Base-by-base conservation (phyloP, 306 rosid species). In the Morella rubra region DNA sequence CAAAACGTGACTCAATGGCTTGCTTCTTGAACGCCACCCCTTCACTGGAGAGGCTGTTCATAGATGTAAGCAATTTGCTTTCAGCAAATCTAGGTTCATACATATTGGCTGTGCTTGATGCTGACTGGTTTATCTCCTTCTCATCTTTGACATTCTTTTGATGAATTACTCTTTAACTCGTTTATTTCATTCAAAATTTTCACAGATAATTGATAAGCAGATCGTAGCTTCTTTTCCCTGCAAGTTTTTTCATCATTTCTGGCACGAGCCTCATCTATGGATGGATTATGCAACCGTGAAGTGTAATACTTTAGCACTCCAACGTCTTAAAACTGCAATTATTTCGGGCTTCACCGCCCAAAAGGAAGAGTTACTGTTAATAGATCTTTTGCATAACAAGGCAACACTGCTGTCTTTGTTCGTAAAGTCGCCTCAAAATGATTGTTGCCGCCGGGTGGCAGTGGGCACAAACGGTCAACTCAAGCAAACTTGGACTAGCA, bases 211-310 rank as follows among this genome's bases (percentile, higher is more conserved):
- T 55, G 4, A 55, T 11, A 19, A 8, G 15, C 61, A 19, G 12
- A 8, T n/a, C n/a, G n/a, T 19, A 55, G 5, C 3, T 55, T 55
- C 7, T 55, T 8, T 19, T 20, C 65, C 65, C 37, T 22, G 65
- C 32, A 37, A 37, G 14, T 11, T 8, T 20, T 58, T 58, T 20
- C 65, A 58, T 15, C 65, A 58, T 20, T 58, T 9, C 41, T 58
- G 65, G 65, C 65, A 58, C 14, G 65, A 58, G 65, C 65, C 65
- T 24, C 65, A 58, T 22, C 65, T 58, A 15, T 58, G 65, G 65
- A 58, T 58, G 41, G 65, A 58, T 58, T 58, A 3, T 22, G 32
- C 65, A 58, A 8, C 65, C 41, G 40, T 58, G 5, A 20, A 19
- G 37, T 58, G 40, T 20, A 22, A 24, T 22, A 10, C 40, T 58